A percentile compares a stretch with the other conserved stretches of the same genome.
Conservation (phyloP, 192 early-diverging fungal genomes). For the Lobulomyces angularis region DNA sequence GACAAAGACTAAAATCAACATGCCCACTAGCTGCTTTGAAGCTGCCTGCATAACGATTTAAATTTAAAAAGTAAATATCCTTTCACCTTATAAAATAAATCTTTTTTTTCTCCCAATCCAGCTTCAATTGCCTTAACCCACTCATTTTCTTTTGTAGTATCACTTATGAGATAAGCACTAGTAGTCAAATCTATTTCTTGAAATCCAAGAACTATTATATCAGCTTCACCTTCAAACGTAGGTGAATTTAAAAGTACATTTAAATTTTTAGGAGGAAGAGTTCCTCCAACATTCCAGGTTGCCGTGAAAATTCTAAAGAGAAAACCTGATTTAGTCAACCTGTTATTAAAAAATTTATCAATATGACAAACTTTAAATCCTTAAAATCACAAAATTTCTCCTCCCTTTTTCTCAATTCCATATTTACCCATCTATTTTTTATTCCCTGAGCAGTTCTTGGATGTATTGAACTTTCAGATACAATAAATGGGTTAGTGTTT, state of each 20-base stretch:
- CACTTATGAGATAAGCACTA: slow-evolving; percentile 73
- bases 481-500: no score
- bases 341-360: not conserved
- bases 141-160: slow-evolving; percentile 62
- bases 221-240: slow-evolving; percentile 24
- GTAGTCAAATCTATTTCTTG: slow-evolving; percentile 82
- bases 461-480: no score
- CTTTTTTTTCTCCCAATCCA: slow-evolving; percentile 37
- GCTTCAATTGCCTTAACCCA: slow-evolving; percentile 66
- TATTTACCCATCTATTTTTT: no score
- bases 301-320: slow-evolving; percentile 52
- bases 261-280: slow-evolving; percentile 41
- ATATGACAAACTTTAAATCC: slow-evolving; percentile 3
- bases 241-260: slow-evolving; percentile 46
- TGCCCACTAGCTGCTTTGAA: slow-evolving; percentile 79
- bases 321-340: not conserved
- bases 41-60: slow-evolving; percentile 25
- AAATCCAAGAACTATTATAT: slow-evolving; percentile 67
- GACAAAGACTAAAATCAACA: slow-evolving; percentile 75
- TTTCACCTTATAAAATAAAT: slow-evolving; percentile 49
- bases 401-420: slow-evolving; percentile 11
- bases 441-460: no score
- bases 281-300: slow-evolving; percentile 87
- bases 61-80: slow-evolving; percentile 1
- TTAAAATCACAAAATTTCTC: slow-evolving; percentile 4